Conservation (phyloP, 2,329 filamentous ascomycete genomes). For the Coniochaeta sp. region DNA sequence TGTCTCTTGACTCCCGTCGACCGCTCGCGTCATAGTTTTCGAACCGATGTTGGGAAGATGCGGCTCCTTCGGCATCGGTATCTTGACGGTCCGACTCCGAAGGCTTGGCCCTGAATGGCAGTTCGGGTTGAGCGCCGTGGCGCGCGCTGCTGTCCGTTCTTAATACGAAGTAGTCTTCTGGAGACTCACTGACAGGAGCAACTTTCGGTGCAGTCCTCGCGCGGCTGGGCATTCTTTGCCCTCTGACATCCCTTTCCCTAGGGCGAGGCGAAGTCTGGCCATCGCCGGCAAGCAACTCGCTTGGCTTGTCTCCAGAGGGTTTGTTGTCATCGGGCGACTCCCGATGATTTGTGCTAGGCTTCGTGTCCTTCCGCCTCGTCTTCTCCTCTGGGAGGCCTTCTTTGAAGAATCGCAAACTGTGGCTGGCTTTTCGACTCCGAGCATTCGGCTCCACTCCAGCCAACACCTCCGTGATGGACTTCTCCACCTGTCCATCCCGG, state of each 20-base stretch:
- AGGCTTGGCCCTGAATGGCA: conserved; percentile 1
- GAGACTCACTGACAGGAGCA: conserved; percentile 8
- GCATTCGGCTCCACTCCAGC: conserved; percentile 55
- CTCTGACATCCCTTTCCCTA: not conserved
- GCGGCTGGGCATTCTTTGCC: not conserved
- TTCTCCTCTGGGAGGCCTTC: conserved; percentile 57
- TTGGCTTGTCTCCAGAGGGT: not conserved
- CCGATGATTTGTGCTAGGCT: conserved; percentile 20
- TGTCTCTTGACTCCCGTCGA: conserved; percentile 31
- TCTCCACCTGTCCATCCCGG: conserved; percentile 52
- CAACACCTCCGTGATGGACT: conserved; percentile 56
- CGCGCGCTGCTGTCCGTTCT: conserved; percentile 4
- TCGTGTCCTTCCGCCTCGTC: conserved; percentile 43
- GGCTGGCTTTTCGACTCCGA: conserved; percentile 61
- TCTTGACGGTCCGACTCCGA: conserved; percentile 2
- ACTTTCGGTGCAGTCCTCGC: conserved; percentile 10
- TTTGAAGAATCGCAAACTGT: conserved; percentile 61
- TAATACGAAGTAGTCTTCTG: conserved; percentile 13
- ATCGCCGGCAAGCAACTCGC: not conserved
- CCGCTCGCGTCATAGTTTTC: conserved; percentile 8
- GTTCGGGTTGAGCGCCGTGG: not conserved
- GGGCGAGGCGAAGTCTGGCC: conserved; percentile 1
- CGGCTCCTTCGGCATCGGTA: conserved; percentile 3
- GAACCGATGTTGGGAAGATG: not conserved
- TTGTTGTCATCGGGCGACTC: conserved; percentile 31